Base-by-base conservation (phyloP, 1,139 yeast species). In the Suhomyces chickasaworum region DNA sequence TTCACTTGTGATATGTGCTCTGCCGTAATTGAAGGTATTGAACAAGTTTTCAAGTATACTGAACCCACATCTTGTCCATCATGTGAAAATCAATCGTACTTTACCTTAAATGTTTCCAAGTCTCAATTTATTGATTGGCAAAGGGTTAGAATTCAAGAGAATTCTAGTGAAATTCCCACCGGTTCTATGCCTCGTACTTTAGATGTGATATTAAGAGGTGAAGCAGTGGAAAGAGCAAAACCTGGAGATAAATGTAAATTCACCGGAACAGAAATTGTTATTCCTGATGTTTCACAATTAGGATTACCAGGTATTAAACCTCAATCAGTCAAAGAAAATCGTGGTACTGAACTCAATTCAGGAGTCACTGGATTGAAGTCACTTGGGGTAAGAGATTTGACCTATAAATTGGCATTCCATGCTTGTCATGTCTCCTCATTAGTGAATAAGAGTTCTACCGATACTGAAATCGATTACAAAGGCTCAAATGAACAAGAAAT, bases 111-210 rank as follows among this genome's bases (percentile, higher is more conserved):
- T 58, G 84, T 91, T 16, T 66, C 88, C 23, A 89, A 90, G 65
- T 89, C 96, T 0, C 89, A 85, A 53, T 93, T 93, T 59, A 77
- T 89, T 52, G 99, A 93, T 72, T 93, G 99, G 99, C 99, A 93
- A 68, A 87, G 89, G 57, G 95, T 91, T 20, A 80, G 99, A 56
- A 87, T 93, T 51, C 99, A 93, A 65, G 99, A 93, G 64, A 95
- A 93, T 61, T 83, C 98, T 13, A 87, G 78, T 58, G 99, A 93
- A 68, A 93, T 93, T 49, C 99, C 99, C 22, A 90, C 97, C 0
- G 99, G 99, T 25, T 89, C 97, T 2, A 93, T 93, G 99, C 99
- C 99, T 31, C 81, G 99, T 65, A 93, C 98, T 8, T 70, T 93
- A 55, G 99, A 93, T 65, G 95, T 93, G 22, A 87, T 93, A 46